Evolutionary conservation across 371 early-diverging fungal genomes (phyloP), one percentile per base, ranked within the genome.

Genomic region (Furculomyces boomerangus): DNA sequence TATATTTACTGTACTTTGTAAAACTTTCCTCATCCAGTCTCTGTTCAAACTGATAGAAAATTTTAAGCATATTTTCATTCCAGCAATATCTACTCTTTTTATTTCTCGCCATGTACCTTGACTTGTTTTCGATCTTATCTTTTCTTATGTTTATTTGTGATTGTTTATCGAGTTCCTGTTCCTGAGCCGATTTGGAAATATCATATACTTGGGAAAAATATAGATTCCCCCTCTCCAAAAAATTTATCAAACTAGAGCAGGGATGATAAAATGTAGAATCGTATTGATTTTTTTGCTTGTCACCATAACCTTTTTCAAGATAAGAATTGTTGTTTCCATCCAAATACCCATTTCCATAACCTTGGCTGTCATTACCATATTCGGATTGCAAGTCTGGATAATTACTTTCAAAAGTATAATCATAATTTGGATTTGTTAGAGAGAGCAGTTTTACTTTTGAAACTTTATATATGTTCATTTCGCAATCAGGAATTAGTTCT

Each of bases 41-140:
- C 13, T 80, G 71, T 47, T 87, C 73, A 55, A 88, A 83, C 22
- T 81, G 76, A 30, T 90, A 68, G 18, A 90, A 60, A 28, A 83
- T 82, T 30, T 77, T 78, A 26, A 94, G 70, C 66, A 94, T 71
- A 61, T 76, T 78, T 44, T 67, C 71, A 65, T 96, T 96, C 94
- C 95, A 96, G 30, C 91, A 71, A 63, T 85, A 96, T 60, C 78
- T 78, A 13, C 71, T 70, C 55, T 86, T 83, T 50, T 62, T 60
- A 1, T 61, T 68, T 24, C 25, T 37, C 3, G 53, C 35, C 1
- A 22, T 44, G 1, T 54, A 56, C 28, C 60, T 62, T 57, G 8
- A 55, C 45, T 8, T 46, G 47, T 2, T 59, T 47, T 5, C 49
- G 46, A 26, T 59, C 37, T 37, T 58, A 20, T 26, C 59, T 54